Conservation (phyloP, 2,329 filamentous ascomycete species). For the Diaporthe aspalathi region DNA sequence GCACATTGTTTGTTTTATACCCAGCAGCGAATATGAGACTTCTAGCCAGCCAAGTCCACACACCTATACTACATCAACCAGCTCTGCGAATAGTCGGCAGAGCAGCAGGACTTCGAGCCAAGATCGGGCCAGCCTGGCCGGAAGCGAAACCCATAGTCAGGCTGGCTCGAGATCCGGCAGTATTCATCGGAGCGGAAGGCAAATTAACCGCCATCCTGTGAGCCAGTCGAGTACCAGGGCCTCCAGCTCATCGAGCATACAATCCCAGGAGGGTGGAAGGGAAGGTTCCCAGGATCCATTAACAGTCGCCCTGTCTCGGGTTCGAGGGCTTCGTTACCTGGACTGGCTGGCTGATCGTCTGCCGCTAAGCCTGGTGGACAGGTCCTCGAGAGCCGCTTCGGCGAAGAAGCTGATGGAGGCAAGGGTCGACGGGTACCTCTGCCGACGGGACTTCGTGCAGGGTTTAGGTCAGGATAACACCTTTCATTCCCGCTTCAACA, state of each 20-base stretch:
- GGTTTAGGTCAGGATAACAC: too few relatives aligned
- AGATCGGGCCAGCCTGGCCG: not conserved
- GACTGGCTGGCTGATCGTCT: not conserved
- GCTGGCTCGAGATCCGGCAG: not conserved
- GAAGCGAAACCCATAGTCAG: not conserved
- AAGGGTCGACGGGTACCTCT: not conserved
- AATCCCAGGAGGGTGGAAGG: not conserved
- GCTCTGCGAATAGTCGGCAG: not conserved
- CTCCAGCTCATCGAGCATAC: not conserved
- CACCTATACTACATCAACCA: not conserved
- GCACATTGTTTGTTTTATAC: too few relatives aligned
- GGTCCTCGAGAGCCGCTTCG: not conserved
- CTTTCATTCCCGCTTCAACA: not conserved
- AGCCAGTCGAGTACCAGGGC: not conserved
- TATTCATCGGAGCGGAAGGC: not conserved
- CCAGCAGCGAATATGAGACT: too few relatives aligned
- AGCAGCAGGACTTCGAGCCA: not conserved
- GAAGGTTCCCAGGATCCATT: not conserved
- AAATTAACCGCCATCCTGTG: not conserved
- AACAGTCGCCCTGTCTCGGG: not conserved
- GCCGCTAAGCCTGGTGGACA: not conserved
- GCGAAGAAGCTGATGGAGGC: not conserved
- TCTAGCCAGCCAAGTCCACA: too few relatives aligned
- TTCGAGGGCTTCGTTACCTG: not conserved
- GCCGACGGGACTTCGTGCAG: not conserved